These are phyloP conservation scores for Styphnolobium japonicum DNA, from an alignment of 306 rosid species.

Conservation along the genomic window DNA sequence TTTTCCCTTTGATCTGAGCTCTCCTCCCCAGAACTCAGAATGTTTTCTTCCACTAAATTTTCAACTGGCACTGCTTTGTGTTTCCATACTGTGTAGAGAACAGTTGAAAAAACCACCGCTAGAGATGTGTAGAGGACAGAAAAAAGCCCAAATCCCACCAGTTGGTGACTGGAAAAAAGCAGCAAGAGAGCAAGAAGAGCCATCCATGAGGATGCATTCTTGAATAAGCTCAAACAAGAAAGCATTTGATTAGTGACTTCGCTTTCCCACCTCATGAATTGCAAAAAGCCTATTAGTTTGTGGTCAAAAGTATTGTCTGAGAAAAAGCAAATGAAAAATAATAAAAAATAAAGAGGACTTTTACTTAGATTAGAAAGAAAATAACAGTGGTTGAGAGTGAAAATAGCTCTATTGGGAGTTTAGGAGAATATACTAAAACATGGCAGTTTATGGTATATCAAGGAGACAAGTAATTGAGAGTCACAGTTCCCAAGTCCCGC, in stretches of 20 bases:
- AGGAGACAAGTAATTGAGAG: too few species aligned
- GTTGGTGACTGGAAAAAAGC: conserved; percentile 37
- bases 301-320: conserved; percentile 29
- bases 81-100: conserved; percentile 41
- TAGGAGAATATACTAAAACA: background rate
- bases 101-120: conserved; percentile 39
- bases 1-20: conserved; percentile 22
- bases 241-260: conserved; percentile 52
- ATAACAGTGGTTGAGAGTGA: too few species aligned
- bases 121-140: conserved; percentile 48
- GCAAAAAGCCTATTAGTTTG: conserved; percentile 33
- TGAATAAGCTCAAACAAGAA: conserved; percentile 48
- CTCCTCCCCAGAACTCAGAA: background rate
- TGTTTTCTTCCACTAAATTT: conserved; percentile 26
- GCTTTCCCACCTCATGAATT: conserved; percentile 47
- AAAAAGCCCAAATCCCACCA: conserved; percentile 42
- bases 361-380: conserved; percentile 16
- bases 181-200: conserved; percentile 40
- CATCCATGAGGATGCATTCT: conserved; percentile 56
- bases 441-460: too few species aligned
- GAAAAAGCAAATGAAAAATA: background rate
- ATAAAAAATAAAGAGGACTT: background rate
- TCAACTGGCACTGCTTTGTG: conserved; percentile 19
- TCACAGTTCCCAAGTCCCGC: conserved; percentile 45
- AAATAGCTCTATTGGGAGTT: too few species aligned